Conservation (phyloP, 768 basidiomycete genomes). For the Russula olivacea region DNA sequence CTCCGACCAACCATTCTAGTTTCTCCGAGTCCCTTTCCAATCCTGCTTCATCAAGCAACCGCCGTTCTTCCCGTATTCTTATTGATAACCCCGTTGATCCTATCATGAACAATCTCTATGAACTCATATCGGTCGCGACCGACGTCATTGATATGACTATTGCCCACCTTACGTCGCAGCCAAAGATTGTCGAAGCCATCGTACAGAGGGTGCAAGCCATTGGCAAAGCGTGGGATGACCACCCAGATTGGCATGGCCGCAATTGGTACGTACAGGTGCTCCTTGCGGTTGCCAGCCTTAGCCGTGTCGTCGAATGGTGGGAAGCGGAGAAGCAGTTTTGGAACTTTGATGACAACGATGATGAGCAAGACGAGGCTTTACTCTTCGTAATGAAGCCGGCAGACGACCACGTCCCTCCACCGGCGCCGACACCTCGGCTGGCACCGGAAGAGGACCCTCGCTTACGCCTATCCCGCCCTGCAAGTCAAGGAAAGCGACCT, state of each 20-base stretch:
- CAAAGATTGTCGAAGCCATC: slow-evolving; percentile 78
- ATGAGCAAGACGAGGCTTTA: slow-evolving; percentile 86
- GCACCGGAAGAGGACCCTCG: slow-evolving; percentile 49
- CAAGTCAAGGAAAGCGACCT: slow-evolving; percentile 48
- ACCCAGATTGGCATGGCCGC: slow-evolving; percentile 95
- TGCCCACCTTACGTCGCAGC: slow-evolving; percentile 75
- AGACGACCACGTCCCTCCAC: slow-evolving; percentile 46
- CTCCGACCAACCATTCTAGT: slow-evolving; percentile 60
- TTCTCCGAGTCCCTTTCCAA: slow-evolving; percentile 48
- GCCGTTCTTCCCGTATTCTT: slow-evolving; percentile 75
- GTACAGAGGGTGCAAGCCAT: slow-evolving; percentile 89
- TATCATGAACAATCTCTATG: slow-evolving; percentile 85
- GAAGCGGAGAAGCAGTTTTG: slow-evolving; percentile 99
- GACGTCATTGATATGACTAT: slow-evolving; percentile 90
- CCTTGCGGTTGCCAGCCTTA: slow-evolving; percentile 90
- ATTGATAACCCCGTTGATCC: slow-evolving; percentile 84
- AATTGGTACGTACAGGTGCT: slow-evolving; percentile 98
- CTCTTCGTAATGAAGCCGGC: slow-evolving; percentile 90
- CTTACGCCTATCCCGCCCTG: slow-evolving; percentile 44
- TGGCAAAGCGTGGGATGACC: slow-evolving; percentile 94
- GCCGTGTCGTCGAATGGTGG: slow-evolving; percentile 99
- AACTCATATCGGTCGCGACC: slow-evolving; percentile 87
- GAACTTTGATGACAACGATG: slow-evolving; percentile 93
- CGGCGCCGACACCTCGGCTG: slow-evolving; percentile 38
- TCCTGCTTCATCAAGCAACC: slow-evolving; percentile 39